These are phyloP conservation scores for Petrea volubilis DNA, from an alignment of 257 asterid genomes.

Conservation along the genomic window DNA sequence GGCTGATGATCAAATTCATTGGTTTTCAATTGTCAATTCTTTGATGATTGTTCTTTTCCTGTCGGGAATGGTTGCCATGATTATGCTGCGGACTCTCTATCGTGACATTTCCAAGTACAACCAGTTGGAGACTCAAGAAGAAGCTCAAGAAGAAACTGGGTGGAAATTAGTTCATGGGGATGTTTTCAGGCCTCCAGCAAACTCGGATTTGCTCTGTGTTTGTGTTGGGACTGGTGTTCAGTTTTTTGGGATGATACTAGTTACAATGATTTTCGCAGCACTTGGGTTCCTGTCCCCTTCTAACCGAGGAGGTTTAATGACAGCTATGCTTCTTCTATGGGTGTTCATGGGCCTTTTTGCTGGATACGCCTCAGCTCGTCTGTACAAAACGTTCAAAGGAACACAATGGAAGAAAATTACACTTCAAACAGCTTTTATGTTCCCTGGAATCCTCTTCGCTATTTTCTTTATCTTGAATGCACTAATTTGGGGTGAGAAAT, in stretches of 20 bases:
- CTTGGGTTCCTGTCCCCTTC: constrained; percentile 93
- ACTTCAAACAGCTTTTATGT: constrained; percentile 71
- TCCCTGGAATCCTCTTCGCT: constrained; percentile 64
- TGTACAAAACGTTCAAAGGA: constrained; percentile 91
- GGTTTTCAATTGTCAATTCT: constrained; percentile 81
- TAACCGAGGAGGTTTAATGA: constrained; percentile 89
- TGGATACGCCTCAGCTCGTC: constrained; percentile 81
- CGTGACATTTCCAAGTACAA: constrained; percentile 91
- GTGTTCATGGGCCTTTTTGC: constrained; percentile 92
- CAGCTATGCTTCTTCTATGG: constrained; percentile 92
- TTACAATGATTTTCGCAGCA: constrained; percentile 79
- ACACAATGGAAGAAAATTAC: constrained; percentile 88
- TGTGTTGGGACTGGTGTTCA: constrained; percentile 92
- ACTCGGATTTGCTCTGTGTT: constrained; percentile 79
- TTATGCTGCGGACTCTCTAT: constrained; percentile 86
- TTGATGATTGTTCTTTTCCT: constrained; percentile 89
- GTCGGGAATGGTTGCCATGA: constrained; percentile 97
- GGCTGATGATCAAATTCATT: constrained; percentile 93
- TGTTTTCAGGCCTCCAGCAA: constrained; percentile 82
- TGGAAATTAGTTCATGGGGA: constrained; percentile 96
- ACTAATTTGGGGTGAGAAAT: constrained; percentile 85
- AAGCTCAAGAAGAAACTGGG: no score
- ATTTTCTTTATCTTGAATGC: constrained; percentile 79
- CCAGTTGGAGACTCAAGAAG: constrained; percentile 92
- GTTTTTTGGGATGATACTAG: constrained; percentile 80